These are phyloP conservation scores for Helenozyma rhizophorensis DNA, from an alignment of 805 yeast genomes.

Conservation along the genomic window DNA sequence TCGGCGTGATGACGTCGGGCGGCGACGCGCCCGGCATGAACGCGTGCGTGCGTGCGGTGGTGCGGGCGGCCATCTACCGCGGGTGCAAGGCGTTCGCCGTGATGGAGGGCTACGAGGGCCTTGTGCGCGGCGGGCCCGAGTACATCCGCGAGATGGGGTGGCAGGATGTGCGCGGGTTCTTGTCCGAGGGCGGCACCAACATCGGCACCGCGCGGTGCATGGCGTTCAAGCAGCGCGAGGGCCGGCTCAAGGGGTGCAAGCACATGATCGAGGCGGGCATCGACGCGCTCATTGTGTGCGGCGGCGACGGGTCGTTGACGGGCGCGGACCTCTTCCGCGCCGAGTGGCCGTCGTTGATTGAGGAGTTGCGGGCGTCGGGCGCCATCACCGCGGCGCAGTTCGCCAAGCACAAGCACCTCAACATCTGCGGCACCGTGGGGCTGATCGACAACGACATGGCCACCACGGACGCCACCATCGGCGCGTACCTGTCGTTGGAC, in stretches of 20 bases:
- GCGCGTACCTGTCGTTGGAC: slow-evolving; percentile 74
- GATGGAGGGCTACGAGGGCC: slow-evolving; percentile 72
- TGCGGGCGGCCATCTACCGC: slow-evolving; percentile 58
- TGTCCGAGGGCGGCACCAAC: slow-evolving; percentile 68
- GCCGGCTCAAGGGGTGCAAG: slow-evolving; percentile 59
- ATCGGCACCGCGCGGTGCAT: slow-evolving; percentile 76
- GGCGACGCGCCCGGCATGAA: slow-evolving; percentile 85
- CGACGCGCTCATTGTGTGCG: slow-evolving; percentile 75
- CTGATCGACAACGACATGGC: slow-evolving; percentile 86
- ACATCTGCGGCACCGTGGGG: slow-evolving; percentile 73
- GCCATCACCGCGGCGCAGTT: slow-evolving; percentile 45
- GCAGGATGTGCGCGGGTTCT: slow-evolving; percentile 71
- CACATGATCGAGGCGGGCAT: slow-evolving; percentile 68
- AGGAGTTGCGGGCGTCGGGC: slow-evolving; percentile 47
- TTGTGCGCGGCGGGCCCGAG: slow-evolving; percentile 60
- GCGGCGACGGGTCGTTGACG: slow-evolving; percentile 81
- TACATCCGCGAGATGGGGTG: slow-evolving; percentile 58
- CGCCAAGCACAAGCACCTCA: slow-evolving; percentile 50
- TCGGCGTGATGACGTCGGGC: slow-evolving; percentile 78
- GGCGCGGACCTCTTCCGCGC: slow-evolving; percentile 75
- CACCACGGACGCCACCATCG: slow-evolving; percentile 79
- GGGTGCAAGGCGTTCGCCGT: slow-evolving; percentile 67
- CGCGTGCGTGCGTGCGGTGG: slow-evolving; percentile 70
- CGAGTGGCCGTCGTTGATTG: slow-evolving; percentile 72
- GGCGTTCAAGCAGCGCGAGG: slow-evolving; percentile 63